Percentiles rank a stretch among this genome's conserved stretches.
phyloP scores from a whole-genome alignment of 306 rosid genomes.

The Delonix regia region DNA sequence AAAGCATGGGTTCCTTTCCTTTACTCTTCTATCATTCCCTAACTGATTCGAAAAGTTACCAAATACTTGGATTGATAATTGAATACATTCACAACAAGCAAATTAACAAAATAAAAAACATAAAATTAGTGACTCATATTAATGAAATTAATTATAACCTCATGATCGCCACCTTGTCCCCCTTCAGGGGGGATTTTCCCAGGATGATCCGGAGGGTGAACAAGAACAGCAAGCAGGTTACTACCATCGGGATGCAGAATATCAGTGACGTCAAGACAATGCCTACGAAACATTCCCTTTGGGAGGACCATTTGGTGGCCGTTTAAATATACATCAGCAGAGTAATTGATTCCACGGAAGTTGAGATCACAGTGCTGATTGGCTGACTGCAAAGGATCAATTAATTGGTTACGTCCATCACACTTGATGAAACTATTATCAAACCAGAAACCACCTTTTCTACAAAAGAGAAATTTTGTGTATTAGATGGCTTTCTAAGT shows the following conservation, averaged over 20 bases:
- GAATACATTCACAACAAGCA: background rate
- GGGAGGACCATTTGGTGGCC: slow-evolving; percentile 73
- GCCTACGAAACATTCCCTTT: slow-evolving; percentile 95
- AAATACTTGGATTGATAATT: slow-evolving; percentile 15
- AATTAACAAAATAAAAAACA: background rate
- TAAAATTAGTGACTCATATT: slow-evolving; percentile 14
- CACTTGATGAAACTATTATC: slow-evolving; percentile 5
- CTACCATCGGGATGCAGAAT: slow-evolving; percentile 66
- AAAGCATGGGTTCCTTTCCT: slow-evolving; percentile 23
- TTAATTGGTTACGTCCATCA: slow-evolving; percentile 31
- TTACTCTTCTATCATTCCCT: background rate
- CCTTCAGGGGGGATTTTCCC: slow-evolving; percentile 80
- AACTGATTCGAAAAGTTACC: slow-evolving; percentile 20
- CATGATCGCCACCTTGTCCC: slow-evolving; percentile 98
- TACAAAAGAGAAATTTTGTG: background rate
- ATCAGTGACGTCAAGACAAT: slow-evolving; percentile 80
- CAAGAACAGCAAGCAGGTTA: slow-evolving; percentile 91
- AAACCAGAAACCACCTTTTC: background rate
- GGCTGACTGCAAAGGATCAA: slow-evolving; percentile 55
- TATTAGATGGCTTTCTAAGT: background rate
- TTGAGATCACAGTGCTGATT: slow-evolving; percentile 77
- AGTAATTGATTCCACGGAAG: slow-evolving; percentile 90
- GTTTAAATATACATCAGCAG: slow-evolving; percentile 81
- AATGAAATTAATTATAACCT: slow-evolving; percentile 50
- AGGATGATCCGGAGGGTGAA: slow-evolving; percentile 96